These are phyloP conservation scores for Tympanopsis confertula DNA, from an alignment of 2,329 filamentous ascomycete genomes.

Conservation along the genomic window DNA sequence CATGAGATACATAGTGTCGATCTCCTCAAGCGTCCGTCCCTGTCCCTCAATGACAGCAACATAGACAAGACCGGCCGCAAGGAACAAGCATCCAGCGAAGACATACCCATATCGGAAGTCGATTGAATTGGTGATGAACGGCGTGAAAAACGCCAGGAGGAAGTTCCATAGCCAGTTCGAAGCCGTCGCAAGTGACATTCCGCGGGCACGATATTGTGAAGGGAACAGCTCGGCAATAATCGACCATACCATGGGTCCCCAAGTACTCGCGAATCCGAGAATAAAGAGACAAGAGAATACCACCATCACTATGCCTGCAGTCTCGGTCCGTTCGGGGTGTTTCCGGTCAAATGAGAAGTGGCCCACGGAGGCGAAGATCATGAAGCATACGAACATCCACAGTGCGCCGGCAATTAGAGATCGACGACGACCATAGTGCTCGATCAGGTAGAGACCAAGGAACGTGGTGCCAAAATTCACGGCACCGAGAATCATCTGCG, in stretches of 20 bases:
- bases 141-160: constrained; percentile 54
- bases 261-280: constrained; percentile 54
- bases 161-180: constrained; percentile 51
- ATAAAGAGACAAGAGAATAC: constrained; percentile 54
- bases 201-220: constrained; percentile 45
- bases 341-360: constrained; percentile 30
- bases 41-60: constrained; percentile 56
- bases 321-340: constrained; percentile 18
- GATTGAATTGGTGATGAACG: constrained; percentile 51
- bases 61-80: constrained; percentile 45
- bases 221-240: constrained; percentile 56
- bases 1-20: constrained; percentile 55
- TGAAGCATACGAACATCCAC: constrained; percentile 50
- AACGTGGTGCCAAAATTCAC: constrained; percentile 61
- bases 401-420: constrained; percentile 49
- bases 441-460: constrained; percentile 58
- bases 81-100: constrained; percentile 50
- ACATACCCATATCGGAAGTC: constrained; percentile 53
- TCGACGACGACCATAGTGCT: constrained; percentile 52
- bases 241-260: constrained; percentile 55
- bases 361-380: constrained; percentile 41
- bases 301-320: constrained; percentile 47
- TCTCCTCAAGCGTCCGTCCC: constrained; percentile 52
- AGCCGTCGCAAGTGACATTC: constrained; percentile 34
- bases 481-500: constrained; percentile 53